Percentiles rank a stretch among this genome's conserved stretches.
Evolutionary conservation across 1,284 basidiomycete species (phyloP).

Genomic region (Albatrellus sp.): DNA sequence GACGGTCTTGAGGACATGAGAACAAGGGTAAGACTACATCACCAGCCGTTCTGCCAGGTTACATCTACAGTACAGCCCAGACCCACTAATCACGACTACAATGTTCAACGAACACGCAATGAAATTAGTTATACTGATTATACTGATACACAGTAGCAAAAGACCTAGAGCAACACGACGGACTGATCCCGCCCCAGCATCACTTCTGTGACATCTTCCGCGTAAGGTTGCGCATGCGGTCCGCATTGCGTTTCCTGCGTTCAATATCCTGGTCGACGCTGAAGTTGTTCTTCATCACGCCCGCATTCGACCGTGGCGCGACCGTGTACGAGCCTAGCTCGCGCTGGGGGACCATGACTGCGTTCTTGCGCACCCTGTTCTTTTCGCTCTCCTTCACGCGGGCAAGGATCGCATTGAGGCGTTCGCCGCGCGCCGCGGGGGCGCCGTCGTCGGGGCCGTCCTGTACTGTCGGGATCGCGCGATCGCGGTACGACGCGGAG

Average conservation of each 20-base stretch:
- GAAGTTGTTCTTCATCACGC: constrained; percentile 30
- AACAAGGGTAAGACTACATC: no score
- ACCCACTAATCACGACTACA: no score
- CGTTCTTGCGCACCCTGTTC: constrained; percentile 57
- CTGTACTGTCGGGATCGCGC: constrained; percentile 44
- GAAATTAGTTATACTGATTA: not conserved
- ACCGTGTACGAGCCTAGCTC: constrained; percentile 63
- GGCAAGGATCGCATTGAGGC: constrained; percentile 59
- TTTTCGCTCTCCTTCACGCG: constrained; percentile 57
- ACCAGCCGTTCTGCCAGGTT: no score
- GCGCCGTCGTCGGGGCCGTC: constrained; percentile 21
- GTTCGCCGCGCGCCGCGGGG: constrained; percentile 30
- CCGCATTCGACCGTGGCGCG: constrained; percentile 47
- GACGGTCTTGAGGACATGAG: no score
- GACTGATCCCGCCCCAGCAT: not conserved
- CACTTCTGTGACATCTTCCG: constrained; percentile 23
- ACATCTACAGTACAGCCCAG: no score
- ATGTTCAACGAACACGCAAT: not conserved
- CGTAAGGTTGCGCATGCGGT: constrained; percentile 49
- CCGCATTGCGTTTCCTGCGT: constrained; percentile 57
- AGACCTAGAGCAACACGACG: not conserved
- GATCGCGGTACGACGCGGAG: constrained; percentile 74
- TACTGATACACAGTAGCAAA: not conserved
- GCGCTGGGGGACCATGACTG: constrained; percentile 64
- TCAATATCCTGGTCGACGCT: constrained; percentile 62